Conservation (phyloP, 495 filamentous ascomycete genomes). For the Penicillium pulvis region DNA sequence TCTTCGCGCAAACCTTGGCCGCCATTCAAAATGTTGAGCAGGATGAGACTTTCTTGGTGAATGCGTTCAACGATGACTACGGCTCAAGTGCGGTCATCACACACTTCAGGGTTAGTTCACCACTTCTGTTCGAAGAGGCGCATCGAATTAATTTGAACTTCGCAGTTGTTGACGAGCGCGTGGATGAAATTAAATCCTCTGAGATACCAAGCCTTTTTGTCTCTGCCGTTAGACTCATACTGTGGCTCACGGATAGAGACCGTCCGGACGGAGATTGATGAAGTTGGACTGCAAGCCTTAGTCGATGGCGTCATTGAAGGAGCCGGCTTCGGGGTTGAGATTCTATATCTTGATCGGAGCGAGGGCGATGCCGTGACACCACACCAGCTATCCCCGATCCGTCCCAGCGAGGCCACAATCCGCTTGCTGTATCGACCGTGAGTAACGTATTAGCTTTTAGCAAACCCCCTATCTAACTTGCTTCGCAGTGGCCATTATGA, state of each 20-base stretch:
- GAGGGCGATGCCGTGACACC: conserved; percentile 76
- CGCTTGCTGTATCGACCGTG: conserved; percentile 73
- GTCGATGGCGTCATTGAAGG: conserved; percentile 75
- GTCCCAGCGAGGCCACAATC: conserved; percentile 55
- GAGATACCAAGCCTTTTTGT: conserved; percentile 71
- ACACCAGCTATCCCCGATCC: conserved; percentile 64
- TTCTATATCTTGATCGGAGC: conserved; percentile 90
- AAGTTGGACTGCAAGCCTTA: conserved; percentile 76
- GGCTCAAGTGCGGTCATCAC: conserved; percentile 72
- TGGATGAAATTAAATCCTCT: conserved; percentile 78
- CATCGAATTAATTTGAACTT: conserved; percentile 11
- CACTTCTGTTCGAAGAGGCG: conserved; percentile 1
- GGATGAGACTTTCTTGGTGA: conserved; percentile 62
- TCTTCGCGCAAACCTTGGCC: conserved; percentile 60
- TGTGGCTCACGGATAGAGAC: conserved; percentile 71
- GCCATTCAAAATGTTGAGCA: conserved; percentile 55
- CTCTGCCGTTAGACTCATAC: conserved; percentile 66
- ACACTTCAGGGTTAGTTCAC: conserved; percentile 60
- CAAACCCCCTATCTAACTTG: conserved; percentile 10
- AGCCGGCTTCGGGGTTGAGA: conserved; percentile 77
- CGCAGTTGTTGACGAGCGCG: conserved; percentile 77
- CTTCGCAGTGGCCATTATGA: conserved; percentile 84
- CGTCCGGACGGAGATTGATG: conserved; percentile 80
- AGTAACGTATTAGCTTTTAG: conserved; percentile 29
- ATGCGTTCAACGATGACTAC: conserved; percentile 74